A percentile compares a stretch with the other conserved stretches of the same genome.
Conservation (phyloP, 768 basidiomycete species). For the Rhodotorula toruloides region DNA sequence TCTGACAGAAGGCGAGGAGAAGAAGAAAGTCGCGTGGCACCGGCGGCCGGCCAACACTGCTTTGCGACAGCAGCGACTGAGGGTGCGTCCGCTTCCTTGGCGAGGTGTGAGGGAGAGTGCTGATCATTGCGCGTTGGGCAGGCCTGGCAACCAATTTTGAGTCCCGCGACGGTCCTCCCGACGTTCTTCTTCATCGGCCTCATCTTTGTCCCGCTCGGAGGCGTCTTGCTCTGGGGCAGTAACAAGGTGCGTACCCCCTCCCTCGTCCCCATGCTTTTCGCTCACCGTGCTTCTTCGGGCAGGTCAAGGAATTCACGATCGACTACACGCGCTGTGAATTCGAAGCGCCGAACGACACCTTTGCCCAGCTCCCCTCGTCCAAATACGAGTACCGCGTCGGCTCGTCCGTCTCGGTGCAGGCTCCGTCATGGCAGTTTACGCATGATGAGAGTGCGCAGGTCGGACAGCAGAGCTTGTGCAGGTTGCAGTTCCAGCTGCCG, state of each 20-base stretch:
- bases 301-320: constrained; percentile 88
- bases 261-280: not conserved
- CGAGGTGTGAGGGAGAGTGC: not conserved
- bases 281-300: constrained; percentile 43
- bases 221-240: constrained; percentile 78
- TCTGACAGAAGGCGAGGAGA: constrained; percentile 44
- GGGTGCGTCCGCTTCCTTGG: constrained; percentile 45
- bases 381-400: constrained; percentile 65
- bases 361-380: constrained; percentile 55
- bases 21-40: constrained; percentile 44
- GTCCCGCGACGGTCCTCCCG: constrained; percentile 93
- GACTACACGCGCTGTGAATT: constrained; percentile 92
- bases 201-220: constrained; percentile 93
- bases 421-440: constrained; percentile 69
- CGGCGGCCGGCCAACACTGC: constrained; percentile 46
- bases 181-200: constrained; percentile 92
- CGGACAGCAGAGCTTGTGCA: constrained; percentile 59
- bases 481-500: constrained; percentile 76
- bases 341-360: constrained; percentile 53
- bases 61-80: constrained; percentile 93
- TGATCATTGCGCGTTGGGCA: not conserved
- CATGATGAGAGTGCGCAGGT: constrained; percentile 52
- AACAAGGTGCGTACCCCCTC: constrained; percentile 55
- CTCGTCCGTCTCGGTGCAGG: constrained; percentile 52
- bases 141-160: constrained; percentile 99